Base-by-base conservation (phyloP, 164 flowering plant species). In the Vitis labrusca region DNA sequence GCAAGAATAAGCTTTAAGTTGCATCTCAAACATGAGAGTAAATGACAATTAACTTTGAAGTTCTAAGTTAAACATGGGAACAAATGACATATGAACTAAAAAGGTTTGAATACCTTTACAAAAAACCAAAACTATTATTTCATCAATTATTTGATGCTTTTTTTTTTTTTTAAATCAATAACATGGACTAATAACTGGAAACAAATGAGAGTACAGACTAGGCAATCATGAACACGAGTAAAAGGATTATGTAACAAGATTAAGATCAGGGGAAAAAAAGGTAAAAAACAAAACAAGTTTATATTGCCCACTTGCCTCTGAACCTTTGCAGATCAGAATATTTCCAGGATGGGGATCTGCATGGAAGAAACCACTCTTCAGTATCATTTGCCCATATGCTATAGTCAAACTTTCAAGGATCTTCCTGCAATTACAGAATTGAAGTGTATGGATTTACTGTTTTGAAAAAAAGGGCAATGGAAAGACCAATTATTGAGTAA, bases 311-410 rank as follows among this genome's bases (percentile, higher is more conserved):
- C 88, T 82, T 84, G 80, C 97, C 97, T 92, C 87, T 75, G 97
- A 91, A 66, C 91, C 91, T 83, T 85, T 87, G 81, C 95, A 92
- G 17, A 94, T 90, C 69, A 92, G 73, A 65, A 94, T 92, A 77
- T 94, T 94, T 80, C 99, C 97, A 59, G 99, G 99, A 83, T 94
- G 99, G 30, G 99, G 99, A 80, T 94, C 99, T 61, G 99, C 99
- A 79, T 94, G 99, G 82, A 94, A 94, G 85, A 86, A 94, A 55
- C 99, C 99, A 84, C 90, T 87, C 87, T 85, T 92, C 86, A 94
- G 79, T 74, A 94, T 94, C 99, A 94, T 94, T 80, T 94, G 95
- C 37, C 99, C 97, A 81, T 94, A 94, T 68, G 97, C 95, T 67
- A 79, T 73, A 3, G 97, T 80, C 85, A 94, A 81, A 74, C 88